Conservation (phyloP, 495 filamentous ascomycete genomes). For the Xylaria flabelliformis region DNA sequence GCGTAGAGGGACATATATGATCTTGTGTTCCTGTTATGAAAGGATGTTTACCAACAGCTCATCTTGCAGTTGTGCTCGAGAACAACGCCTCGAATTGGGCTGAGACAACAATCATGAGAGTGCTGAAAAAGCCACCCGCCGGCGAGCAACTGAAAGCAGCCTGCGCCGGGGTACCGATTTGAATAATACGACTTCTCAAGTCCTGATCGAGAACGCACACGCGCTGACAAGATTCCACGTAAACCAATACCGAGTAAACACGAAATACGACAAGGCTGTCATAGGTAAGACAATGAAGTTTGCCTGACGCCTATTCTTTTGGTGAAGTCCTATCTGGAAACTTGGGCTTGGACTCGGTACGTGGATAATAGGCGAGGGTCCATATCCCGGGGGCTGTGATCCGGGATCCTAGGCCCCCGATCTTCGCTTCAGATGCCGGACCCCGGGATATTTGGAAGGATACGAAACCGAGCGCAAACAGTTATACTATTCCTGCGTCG, state of each 20-base stretch:
- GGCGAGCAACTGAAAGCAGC: too few relatives aligned
- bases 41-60: background rate
- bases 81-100: background rate
- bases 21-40: background rate
- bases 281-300: background rate
- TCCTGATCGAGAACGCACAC: background rate
- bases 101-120: background rate
- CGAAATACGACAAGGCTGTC: background rate
- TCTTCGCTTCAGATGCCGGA: background rate
- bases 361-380: background rate
- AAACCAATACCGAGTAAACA: background rate
- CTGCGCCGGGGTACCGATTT: background rate
- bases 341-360: background rate
- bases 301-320: background rate
- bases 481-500: background rate
- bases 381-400: background rate
- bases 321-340: background rate
- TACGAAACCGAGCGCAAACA: background rate
- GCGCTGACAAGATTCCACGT: background rate
- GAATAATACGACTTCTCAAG: background rate
- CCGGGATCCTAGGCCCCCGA: background rate
- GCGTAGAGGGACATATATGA: background rate
- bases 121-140: background rate
- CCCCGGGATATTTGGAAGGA: conserved; percentile 2
- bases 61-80: background rate